Evolutionary conservation across 2,329 filamentous ascomycete genomes (phyloP).

Genomic region (Neocucurbitaria cava): DNA sequence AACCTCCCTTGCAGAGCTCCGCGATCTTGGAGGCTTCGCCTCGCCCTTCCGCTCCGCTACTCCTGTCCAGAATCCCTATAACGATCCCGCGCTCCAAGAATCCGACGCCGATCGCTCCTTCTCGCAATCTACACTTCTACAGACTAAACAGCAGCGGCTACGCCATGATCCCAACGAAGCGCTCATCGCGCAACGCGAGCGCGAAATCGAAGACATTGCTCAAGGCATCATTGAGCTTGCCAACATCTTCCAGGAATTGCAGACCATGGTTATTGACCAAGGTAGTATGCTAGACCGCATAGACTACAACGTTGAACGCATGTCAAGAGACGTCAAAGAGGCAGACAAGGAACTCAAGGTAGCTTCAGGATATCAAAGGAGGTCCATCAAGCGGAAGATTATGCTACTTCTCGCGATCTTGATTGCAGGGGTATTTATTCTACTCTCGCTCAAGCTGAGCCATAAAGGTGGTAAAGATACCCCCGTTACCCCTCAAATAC

Average conservation of each 20-base stretch:
- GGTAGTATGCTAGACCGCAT: slow-evolving; percentile 60
- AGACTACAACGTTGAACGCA: slow-evolving; percentile 91
- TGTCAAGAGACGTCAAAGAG: slow-evolving; percentile 90
- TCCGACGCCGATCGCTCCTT: slow-evolving; percentile 93
- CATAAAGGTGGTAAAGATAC: slow-evolving; percentile 41
- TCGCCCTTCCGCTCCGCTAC: slow-evolving; percentile 55
- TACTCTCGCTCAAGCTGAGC: slow-evolving; percentile 81
- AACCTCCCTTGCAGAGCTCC: slow-evolving; percentile 45
- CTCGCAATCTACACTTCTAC: slow-evolving; percentile 86
- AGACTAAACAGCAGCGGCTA: slow-evolving; percentile 69
- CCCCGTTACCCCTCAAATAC: slow-evolving; percentile 22
- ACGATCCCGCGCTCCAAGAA: slow-evolving; percentile 82
- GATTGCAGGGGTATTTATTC: slow-evolving; percentile 84
- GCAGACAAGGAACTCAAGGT: slow-evolving; percentile 92
- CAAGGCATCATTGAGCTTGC: slow-evolving; percentile 97
- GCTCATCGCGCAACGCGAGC: slow-evolving; percentile 87
- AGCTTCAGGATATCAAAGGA: slow-evolving; percentile 86
- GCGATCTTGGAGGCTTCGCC: slow-evolving; percentile 55
- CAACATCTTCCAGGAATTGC: slow-evolving; percentile 95
- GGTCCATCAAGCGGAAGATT: slow-evolving; percentile 88
- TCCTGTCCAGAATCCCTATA: slow-evolving; percentile 68
- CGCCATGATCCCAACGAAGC: slow-evolving; percentile 74
- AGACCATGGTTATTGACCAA: slow-evolving; percentile 77
- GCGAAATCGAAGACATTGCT: slow-evolving; percentile 96
- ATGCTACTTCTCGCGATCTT: slow-evolving; percentile 87